Evolutionary conservation across 805 yeast genomes (phyloP).

Genomic region (Monosporozyma siamensis): DNA sequence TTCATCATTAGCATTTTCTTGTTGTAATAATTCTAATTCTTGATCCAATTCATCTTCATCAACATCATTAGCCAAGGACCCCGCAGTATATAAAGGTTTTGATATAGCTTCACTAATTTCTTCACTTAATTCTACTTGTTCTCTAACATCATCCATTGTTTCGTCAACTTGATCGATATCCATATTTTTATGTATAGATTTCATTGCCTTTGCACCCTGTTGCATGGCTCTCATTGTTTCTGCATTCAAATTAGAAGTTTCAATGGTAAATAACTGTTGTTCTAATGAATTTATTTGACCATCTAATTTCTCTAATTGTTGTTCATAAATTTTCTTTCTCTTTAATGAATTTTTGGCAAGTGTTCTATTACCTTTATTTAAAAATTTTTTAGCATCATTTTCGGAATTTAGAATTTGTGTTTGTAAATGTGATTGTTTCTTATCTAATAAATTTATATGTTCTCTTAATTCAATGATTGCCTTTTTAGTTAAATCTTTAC

Average conservation of each 20-base stretch:
- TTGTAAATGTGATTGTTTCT: constrained; percentile 75
- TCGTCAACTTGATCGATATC: constrained; percentile 94
- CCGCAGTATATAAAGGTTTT: constrained; percentile 67
- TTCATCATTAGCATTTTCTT: constrained; percentile 45
- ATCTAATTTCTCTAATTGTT: constrained; percentile 68
- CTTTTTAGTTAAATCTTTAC: constrained; percentile 81
- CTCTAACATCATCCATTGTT: constrained; percentile 96
- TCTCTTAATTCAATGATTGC: constrained; percentile 85
- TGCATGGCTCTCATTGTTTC: constrained; percentile 99
- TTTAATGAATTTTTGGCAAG: constrained; percentile 81
- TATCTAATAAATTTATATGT: constrained; percentile 76
- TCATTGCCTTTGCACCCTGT: constrained; percentile 95
- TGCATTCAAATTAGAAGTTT: constrained; percentile 88
- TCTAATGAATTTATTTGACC: constrained; percentile 86
- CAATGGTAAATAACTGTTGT: constrained; percentile 82
- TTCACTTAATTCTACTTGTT: constrained; percentile 89
- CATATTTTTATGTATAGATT: constrained; percentile 88
- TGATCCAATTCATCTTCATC: constrained; percentile 94
- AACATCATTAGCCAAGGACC: constrained; percentile 35
- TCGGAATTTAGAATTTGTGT: constrained; percentile 79
- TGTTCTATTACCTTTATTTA: constrained; percentile 51
- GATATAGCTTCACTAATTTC: constrained; percentile 95
- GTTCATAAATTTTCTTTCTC: constrained; percentile 75
- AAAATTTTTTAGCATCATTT: constrained; percentile 65
- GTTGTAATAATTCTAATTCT: constrained; percentile 80